phyloP scores from a whole-genome alignment of 352 stramenopile species.

The Phytophthora palmivora region DNA sequence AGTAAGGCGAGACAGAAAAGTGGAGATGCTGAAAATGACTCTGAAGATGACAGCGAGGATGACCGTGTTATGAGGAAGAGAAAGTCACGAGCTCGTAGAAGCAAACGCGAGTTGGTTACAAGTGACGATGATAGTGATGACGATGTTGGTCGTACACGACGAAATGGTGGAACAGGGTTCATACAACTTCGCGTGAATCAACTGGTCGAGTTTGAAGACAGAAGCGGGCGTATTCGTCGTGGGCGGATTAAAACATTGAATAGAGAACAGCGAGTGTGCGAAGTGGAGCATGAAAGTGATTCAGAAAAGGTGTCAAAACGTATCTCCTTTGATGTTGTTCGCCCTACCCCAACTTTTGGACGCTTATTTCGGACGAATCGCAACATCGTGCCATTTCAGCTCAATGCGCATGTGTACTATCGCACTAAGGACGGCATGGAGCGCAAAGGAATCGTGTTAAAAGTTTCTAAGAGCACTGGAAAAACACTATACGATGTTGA shows the following conservation, averaged over 20 bases:
- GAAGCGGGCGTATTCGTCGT: constrained; percentile 48
- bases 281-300: constrained; percentile 73
- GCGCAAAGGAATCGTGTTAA: constrained; percentile 63
- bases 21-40: constrained; percentile 14
- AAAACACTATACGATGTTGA: constrained; percentile 59
- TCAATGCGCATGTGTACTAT: constrained; percentile 67
- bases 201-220: constrained; percentile 62
- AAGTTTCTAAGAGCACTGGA: constrained; percentile 45
- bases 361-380: constrained; percentile 42
- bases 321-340: constrained; percentile 43
- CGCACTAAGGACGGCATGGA: constrained; percentile 53
- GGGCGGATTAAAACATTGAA: constrained; percentile 56
- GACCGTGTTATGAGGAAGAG: constrained; percentile 29
- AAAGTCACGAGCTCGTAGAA: constrained; percentile 45
- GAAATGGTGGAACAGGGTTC: constrained; percentile 23
- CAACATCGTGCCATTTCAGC: constrained; percentile 30
- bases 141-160: not conserved
- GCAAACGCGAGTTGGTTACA: constrained; percentile 37
- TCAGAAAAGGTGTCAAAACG: constrained; percentile 54
- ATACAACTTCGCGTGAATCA: constrained; percentile 50
- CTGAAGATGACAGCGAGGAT: constrained; percentile 24
- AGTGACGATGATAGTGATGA: constrained; percentile 44
- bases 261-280: constrained; percentile 50
- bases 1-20: constrained; percentile 26
- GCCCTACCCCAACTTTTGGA: constrained; percentile 37